These are phyloP conservation scores for Sarcocystis neurona DNA, from an alignment of 169 alveolate species.

Conservation along the genomic window DNA sequence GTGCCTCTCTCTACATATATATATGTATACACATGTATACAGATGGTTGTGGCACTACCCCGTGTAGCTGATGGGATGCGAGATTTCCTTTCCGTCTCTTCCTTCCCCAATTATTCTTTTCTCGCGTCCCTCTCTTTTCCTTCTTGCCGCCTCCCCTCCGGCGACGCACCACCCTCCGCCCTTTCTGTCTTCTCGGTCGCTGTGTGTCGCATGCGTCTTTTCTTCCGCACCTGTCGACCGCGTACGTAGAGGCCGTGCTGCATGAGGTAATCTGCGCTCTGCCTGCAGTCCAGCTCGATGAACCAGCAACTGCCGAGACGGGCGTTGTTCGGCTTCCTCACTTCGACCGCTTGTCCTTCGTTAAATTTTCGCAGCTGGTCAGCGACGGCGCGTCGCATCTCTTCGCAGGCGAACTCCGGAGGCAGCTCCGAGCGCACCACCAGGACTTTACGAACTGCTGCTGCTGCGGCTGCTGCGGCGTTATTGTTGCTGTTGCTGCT, in stretches of 20 bases:
- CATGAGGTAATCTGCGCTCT: slow-evolving; percentile 44
- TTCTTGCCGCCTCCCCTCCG: slow-evolving; percentile 19
- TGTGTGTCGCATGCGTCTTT: background rate
- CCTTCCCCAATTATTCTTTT: no score
- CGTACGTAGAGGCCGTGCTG: slow-evolving; percentile 42
- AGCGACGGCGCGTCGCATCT: slow-evolving; percentile 12
- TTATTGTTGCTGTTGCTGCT: slow-evolving; percentile 21
- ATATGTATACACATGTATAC: no score
- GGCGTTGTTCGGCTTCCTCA: slow-evolving; percentile 41
- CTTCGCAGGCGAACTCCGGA: slow-evolving; percentile 16
- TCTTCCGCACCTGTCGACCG: slow-evolving; percentile 53
- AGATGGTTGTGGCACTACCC: no score
- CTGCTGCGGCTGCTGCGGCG: background rate
- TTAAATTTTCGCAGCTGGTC: slow-evolving; percentile 26
- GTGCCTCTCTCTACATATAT: no score
- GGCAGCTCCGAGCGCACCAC: slow-evolving; percentile 46
- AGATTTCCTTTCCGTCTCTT: no score
- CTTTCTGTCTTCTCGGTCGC: slow-evolving; percentile 22
- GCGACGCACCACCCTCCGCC: background rate
- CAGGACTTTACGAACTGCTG: slow-evolving; percentile 16
- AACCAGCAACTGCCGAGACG: slow-evolving; percentile 30
- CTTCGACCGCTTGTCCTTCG: slow-evolving; percentile 36
- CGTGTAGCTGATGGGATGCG: no score
- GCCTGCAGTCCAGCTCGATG: slow-evolving; percentile 41
- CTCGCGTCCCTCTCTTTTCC: background rate